These are phyloP conservation scores for Rutstroemia sp. DNA, from an alignment of 2,329 filamentous ascomycete species.

Conservation along the genomic window DNA sequence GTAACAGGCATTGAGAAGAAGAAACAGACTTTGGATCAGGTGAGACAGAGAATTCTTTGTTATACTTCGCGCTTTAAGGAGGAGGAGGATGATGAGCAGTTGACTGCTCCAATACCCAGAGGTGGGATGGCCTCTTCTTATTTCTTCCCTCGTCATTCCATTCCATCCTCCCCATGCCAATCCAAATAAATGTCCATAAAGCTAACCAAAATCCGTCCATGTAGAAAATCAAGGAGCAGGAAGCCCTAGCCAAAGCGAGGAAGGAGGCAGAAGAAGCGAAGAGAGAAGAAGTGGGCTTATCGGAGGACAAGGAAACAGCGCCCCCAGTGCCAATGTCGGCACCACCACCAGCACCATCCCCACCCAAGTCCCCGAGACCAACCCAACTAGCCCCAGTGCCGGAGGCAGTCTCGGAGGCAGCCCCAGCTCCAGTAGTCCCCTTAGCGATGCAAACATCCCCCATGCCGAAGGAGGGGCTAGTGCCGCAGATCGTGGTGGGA, in stretches of 20 bases:
- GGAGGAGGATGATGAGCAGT: not conserved
- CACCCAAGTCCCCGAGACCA: not conserved
- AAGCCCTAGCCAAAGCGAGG: slow-evolving; percentile 1
- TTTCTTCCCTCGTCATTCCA: not conserved
- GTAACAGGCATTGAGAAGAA: not conserved
- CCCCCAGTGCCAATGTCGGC: not conserved
- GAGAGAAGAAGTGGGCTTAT: not conserved
- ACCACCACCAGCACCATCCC: not conserved
- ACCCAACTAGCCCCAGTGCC: not conserved
- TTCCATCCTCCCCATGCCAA: not conserved
- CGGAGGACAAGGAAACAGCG: not conserved
- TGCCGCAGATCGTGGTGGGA: not conserved
- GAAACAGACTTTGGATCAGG: slow-evolving; percentile 7
- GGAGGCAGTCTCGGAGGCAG: too few relatives aligned
- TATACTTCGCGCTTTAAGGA: not conserved
- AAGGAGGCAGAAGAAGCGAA: not conserved
- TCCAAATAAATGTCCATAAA: not conserved
- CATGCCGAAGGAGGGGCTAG: not conserved
- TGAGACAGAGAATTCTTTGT: slow-evolving; percentile 6
- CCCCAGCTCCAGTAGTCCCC: too few relatives aligned
- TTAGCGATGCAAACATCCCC: not conserved
- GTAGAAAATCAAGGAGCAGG: slow-evolving; percentile 7
- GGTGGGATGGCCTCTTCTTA: slow-evolving; percentile 7
- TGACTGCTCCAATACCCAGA: not conserved
- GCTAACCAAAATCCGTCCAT: not conserved